Evolutionary conservation across 139 green algal genomes (phyloP).

Genomic region (Haematococcus sp.): DNA sequence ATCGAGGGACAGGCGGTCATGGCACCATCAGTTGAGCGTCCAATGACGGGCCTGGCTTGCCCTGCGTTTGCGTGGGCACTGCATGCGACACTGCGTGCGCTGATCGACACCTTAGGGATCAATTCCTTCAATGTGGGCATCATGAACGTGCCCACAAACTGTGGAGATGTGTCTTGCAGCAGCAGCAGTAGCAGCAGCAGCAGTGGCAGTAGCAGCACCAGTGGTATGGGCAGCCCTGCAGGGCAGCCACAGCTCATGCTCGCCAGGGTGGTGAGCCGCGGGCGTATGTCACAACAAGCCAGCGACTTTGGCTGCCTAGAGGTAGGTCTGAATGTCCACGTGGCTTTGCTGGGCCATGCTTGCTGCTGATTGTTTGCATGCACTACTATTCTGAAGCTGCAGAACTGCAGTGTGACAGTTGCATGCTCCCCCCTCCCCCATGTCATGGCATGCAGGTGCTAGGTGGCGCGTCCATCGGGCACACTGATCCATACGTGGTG

Average conservation of each 20-base stretch:
- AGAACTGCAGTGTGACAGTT: too few relatives aligned
- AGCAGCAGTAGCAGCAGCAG: conserved; percentile 5
- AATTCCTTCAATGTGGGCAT: conserved; percentile 75
- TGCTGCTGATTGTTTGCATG: background rate
- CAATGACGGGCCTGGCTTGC: conserved; percentile 27
- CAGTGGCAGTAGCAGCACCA: background rate
- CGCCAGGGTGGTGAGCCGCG: conserved; percentile 61
- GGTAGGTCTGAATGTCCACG: conserved; percentile 48
- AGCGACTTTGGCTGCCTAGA: conserved; percentile 80
- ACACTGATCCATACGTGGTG: background rate
- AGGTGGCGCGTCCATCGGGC: conserved; percentile 1
- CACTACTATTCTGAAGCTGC: background rate
- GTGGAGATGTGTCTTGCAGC: background rate
- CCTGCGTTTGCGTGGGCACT: conserved; percentile 52
- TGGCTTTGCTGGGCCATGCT: background rate
- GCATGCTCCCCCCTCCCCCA: background rate
- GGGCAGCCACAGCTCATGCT: conserved; percentile 25
- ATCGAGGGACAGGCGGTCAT: background rate
- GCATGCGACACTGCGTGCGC: conserved; percentile 47
- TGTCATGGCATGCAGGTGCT: background rate
- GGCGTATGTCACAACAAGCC: conserved; percentile 51
- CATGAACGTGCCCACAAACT: conserved; percentile 24
- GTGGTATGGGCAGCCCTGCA: background rate
- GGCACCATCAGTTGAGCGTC: background rate
- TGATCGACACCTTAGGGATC: conserved; percentile 71